Conservation (phyloP, 2,329 filamentous ascomycete species). For the Arachnopeziza araneosa region DNA sequence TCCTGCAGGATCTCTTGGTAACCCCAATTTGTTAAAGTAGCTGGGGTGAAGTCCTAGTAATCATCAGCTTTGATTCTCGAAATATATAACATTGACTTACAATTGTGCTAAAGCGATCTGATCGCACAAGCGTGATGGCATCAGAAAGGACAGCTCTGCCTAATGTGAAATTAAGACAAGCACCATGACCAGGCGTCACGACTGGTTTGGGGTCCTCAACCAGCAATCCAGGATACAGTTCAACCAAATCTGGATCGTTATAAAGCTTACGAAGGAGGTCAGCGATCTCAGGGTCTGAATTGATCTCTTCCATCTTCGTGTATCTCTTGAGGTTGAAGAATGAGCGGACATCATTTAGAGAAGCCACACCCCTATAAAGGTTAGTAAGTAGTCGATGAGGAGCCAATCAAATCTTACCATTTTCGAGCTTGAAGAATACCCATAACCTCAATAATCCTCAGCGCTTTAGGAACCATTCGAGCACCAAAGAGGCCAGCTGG, state of each 20-base stretch:
- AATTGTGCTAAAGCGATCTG: slow-evolving; percentile 48
- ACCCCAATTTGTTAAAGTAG: slow-evolving; percentile 78
- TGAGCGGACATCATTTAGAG: slow-evolving; percentile 75
- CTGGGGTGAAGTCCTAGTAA: slow-evolving; percentile 39
- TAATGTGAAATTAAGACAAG: slow-evolving; percentile 45
- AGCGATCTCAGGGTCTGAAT: slow-evolving; percentile 66
- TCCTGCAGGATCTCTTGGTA: slow-evolving; percentile 48
- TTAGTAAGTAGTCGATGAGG: not conserved
- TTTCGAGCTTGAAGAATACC: slow-evolving; percentile 70
- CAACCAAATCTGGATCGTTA: slow-evolving; percentile 52
- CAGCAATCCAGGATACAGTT: slow-evolving; percentile 62
- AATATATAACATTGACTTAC: not conserved
- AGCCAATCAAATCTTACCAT: slow-evolving; percentile 56
- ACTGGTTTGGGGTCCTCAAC: slow-evolving; percentile 47
- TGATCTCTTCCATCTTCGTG: slow-evolving; percentile 75
- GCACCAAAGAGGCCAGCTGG: slow-evolving; percentile 63
- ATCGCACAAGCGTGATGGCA: slow-evolving; percentile 52
- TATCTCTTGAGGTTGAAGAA: slow-evolving; percentile 74
- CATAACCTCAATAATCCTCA: slow-evolving; percentile 71
- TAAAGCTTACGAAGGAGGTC: slow-evolving; percentile 61
- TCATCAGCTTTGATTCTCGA: not conserved
- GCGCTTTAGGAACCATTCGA: slow-evolving; percentile 64
- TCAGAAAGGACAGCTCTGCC: slow-evolving; percentile 52
- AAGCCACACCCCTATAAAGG: slow-evolving; percentile 24
- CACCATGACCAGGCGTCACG: slow-evolving; percentile 44